Evolutionary conservation across 495 filamentous ascomycete species (phyloP), one percentile per base, ranked within the genome.

Genomic region (Barbatosphaeria neglecta): DNA sequence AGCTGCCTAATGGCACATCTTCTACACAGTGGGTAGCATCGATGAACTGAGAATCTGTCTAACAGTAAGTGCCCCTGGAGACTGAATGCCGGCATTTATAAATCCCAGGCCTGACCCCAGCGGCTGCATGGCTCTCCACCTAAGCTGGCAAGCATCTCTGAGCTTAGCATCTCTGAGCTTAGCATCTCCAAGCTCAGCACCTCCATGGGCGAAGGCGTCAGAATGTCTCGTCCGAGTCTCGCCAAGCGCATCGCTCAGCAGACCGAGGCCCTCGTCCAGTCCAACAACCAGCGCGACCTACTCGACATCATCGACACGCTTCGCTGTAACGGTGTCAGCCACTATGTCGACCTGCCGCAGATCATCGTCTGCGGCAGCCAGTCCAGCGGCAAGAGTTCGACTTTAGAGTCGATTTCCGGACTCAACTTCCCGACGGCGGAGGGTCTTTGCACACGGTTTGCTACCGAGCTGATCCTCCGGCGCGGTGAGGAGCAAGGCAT

Each of bases 361-460:
- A 61, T 84, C n/a, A 72, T 83, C 22, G 80, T 84, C 2, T 82
- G 75, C 49, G 78, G 81, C 5, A 73, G 81, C 58, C 76, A 83
- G 46, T 81, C 73, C 2, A 66, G 66, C 15, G 80, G 78, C 6
- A 83, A 82, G 50, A 81, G 77, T 58, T 84, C 81, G 0, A 76
- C 83, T 3, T 67, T 84, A 0, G 82, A 84, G 50, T 78, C 79
- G 4, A 73, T 86, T 18, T 81, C 80, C 4, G 76, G 76, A 24
- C 69, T 84, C 16, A 60, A 70, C 3, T 84, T 86, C 50, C 76
- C 76, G 0, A 59, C 57, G 0, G 69, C 69, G 23, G 69, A 70
- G 44, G 73, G 57, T 38, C 58, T 80, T 0, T 78, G 74, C 50
- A 80, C 78, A 1, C 57, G 74, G 24, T 81, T 81, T 50, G 68